phyloP scores from a whole-genome alignment of 179 eudicot genomes.

The Heliamphora pulchella region DNA sequence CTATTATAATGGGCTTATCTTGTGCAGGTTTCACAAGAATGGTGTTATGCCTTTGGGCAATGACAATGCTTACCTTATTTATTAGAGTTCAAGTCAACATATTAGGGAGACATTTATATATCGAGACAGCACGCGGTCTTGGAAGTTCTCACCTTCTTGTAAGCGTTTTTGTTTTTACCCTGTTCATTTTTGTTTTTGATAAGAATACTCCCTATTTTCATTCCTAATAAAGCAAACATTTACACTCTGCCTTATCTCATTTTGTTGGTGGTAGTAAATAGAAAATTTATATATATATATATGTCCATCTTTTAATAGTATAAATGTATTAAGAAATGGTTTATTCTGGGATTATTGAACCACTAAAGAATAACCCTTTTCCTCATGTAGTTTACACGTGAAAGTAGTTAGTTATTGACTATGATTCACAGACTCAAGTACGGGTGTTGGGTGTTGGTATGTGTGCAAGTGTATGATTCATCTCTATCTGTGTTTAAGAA shows the following conservation, averaged over 20 bases:
- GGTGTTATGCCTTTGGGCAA: constrained; percentile 71
- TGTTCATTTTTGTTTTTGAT: neutral
- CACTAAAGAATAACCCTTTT: neutral
- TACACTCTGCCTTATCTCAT: neutral
- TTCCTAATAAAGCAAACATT: neutral
- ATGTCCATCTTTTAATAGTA: neutral
- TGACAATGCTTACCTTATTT: constrained; percentile 69
- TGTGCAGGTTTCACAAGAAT: constrained; percentile 76
- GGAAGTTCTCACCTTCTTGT: constrained; percentile 56
- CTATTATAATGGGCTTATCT: neutral
- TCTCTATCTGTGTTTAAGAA: too few species aligned
- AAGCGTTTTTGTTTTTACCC: constrained; percentile 28
- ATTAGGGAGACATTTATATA: constrained; percentile 82
- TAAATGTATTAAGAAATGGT: neutral
- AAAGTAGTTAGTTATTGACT: neutral
- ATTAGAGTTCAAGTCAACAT: constrained; percentile 93
- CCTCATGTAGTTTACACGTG: neutral
- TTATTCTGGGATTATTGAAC: neutral
- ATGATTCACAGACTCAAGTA: too few species aligned
- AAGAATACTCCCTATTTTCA: neutral
- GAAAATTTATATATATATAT: neutral
- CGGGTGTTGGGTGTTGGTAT: too few species aligned
- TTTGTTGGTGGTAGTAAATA: neutral
- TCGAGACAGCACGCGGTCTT: constrained; percentile 74
- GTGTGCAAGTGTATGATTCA: too few species aligned